Base-by-base conservation (phyloP, 108 stramenopile genomes). In the Pseudonitzschia pungens region DNA sequence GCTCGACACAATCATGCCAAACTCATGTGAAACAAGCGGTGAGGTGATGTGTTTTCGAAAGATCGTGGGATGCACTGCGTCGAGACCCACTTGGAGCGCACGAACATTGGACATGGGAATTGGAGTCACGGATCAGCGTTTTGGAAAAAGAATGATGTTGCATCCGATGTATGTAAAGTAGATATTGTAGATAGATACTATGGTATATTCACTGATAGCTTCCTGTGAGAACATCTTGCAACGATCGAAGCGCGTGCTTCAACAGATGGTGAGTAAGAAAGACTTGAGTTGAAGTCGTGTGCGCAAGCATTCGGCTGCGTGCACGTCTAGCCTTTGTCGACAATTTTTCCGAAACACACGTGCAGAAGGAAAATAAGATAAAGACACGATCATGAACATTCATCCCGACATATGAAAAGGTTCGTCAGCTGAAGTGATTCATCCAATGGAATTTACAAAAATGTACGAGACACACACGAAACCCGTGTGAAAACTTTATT, bases 31-130 rank as follows among this genome's bases (percentile, higher is more conserved):
- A 8, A 48, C 45, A 48, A 48, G 45, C 45, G 45, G 14, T 48
- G 14, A 48, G 2, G 45, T 48, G 45, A 48, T 48, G 45, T 48
- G 10, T 48, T 48, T 14, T 12, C 45, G 16, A 18, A 11, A 48
- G 18, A 48, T 48, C 45, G 45, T 48, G 45, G 45, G 45, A 48
- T 48, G 45, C 45, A 48, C 45, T n/a, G 45, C 45, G 45, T 48
- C 45, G 45, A 48, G 45, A 48, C 45, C 45, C 45, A 48, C 45
- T 48, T 48, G 9, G 45, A 48, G 45, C 45, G 18, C 14, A 18
- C 18, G 45, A 18, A 48, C 16, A 43, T n/a, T n/a, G n/a, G n/a
- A n/a, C n/a, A n/a, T n/a, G n/a, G n/a, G n/a, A n/a, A n/a, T n/a
- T n/a, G 36, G 36, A 36, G 36, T 36, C 36, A 36, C 36, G 36